phyloP scores from a whole-genome alignment of 257 asterid species.

The Rehmannia glutinosa region DNA sequence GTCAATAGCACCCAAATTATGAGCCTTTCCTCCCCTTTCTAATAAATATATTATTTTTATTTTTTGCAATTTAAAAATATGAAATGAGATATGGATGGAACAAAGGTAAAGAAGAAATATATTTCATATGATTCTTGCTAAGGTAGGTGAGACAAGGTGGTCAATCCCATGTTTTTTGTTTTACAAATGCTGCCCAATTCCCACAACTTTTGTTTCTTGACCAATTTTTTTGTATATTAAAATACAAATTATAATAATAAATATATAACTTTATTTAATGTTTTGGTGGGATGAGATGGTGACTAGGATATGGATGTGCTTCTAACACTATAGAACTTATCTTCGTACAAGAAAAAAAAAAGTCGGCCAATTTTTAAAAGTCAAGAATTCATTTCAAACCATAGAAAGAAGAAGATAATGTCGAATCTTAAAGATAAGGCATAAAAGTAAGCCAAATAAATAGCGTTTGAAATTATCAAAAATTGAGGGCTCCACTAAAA shows the following conservation, averaged over 20 bases:
- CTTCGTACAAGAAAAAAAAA: slow-evolving; percentile 17
- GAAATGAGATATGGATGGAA: slow-evolving; percentile 6
- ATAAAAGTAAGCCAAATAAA: slow-evolving; percentile 17
- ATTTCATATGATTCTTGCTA: slow-evolving; percentile 16
- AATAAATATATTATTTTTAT: not conserved
- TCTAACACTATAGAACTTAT: slow-evolving; percentile 35
- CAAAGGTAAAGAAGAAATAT: not conserved
- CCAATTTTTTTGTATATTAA: no score
- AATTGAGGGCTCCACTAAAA: not conserved
- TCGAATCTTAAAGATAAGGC: slow-evolving; percentile 62
- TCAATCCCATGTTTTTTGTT: slow-evolving; percentile 20
- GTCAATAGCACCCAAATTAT: slow-evolving; percentile 10
- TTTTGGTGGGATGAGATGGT: slow-evolving; percentile 24
- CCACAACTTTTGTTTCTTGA: not conserved
- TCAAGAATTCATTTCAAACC: slow-evolving; percentile 46
- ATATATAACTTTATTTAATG: not conserved
- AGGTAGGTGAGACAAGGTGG: slow-evolving; percentile 15
- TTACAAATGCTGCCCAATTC: not conserved
- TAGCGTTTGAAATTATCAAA: slow-evolving; percentile 18
- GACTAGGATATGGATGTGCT: slow-evolving; percentile 45
- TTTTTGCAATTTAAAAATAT: not conserved
- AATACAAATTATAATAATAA: no score
- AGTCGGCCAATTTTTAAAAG: slow-evolving; percentile 25
- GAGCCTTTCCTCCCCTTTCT: not conserved
- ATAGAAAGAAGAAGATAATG: slow-evolving; percentile 47